Base-by-base conservation (phyloP, 2,329 filamentous ascomycete genomes). In the Zarea fungicola region DNA sequence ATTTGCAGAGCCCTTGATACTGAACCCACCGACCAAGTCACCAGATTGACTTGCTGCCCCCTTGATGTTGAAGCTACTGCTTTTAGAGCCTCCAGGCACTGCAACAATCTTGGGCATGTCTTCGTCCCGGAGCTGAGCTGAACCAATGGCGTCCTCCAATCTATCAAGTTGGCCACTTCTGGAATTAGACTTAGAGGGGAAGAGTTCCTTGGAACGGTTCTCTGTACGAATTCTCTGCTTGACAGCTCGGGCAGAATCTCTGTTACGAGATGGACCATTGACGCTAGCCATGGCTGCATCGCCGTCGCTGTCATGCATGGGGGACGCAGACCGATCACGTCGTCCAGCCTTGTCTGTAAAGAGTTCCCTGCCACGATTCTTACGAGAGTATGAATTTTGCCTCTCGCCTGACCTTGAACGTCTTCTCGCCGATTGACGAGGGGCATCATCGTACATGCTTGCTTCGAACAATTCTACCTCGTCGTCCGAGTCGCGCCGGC, bases 391-490 rank as follows among this genome's bases (percentile, higher is more conserved):
- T 6, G 64, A 63, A 6, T 56, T 58, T 18, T 54, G 51, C 4
- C 57, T 60, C 16, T 65, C 66, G 8, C 56, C 58, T 9, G 50
- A 51, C 14, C 56, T 59, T 4, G 61, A 63, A 42, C 60, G 56
- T 42, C 58, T 55, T n/a, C 46, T 54, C 28, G 60, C 42, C 2
- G 59, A 49, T 9, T 63, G 68, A 10, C 45, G 45, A 19, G 72
- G 67, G 14, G 67, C 78, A 59, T 95, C 89, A 55, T 93, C 89
- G 65, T 95, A 95, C 73, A 96, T 85, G 59, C 80, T 87, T 29
- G 83, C 86, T 58, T 87, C 82, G 57, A 89, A 92, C 0, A 71
- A 67, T 51, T 74, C 71, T 29, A 77, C 70, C 29, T 76, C 72
- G 5, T 80, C 75, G 6, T 66, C 70, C 40, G 76, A 73, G 18